Evolutionary conservation across 2,329 filamentous ascomycete species (phyloP).

Genomic region (Monascus ruber): DNA sequence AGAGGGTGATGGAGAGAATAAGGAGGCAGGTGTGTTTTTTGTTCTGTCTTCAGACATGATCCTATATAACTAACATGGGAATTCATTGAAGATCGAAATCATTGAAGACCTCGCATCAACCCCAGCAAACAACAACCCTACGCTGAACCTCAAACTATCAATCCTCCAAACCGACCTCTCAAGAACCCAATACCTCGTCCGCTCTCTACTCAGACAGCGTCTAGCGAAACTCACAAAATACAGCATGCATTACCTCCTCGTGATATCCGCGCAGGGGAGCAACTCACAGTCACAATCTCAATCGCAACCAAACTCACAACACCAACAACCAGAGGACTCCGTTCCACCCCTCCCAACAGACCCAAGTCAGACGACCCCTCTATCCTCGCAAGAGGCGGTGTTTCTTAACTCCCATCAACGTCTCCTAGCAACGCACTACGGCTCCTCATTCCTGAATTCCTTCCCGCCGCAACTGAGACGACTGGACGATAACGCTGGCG

Average conservation of each 20-base stretch:
- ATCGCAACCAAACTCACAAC: constrained; percentile 4
- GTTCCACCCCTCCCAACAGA: constrained; percentile 16
- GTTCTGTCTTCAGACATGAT: neutral
- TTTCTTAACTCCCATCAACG: constrained; percentile 81
- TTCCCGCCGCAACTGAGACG: constrained; percentile 73
- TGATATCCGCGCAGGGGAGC: constrained; percentile 10
- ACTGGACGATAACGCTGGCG: constrained; percentile 80
- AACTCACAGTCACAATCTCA: constrained; percentile 8
- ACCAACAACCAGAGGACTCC: constrained; percentile 18
- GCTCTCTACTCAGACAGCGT: constrained; percentile 71
- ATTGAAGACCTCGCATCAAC: constrained; percentile 53
- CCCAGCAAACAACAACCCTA: constrained; percentile 77
- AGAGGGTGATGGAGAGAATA: constrained; percentile 65
- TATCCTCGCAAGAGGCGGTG: constrained; percentile 65
- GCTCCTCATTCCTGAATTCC: constrained; percentile 67
- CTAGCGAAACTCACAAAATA: constrained; percentile 57
- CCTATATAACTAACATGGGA: neutral
- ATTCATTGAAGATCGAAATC: constrained; percentile 43
- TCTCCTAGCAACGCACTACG: constrained; percentile 73
- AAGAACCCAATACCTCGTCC: constrained; percentile 80
- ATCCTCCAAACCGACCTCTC: constrained; percentile 95
- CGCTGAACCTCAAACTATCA: constrained; percentile 84
- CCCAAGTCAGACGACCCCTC: constrained; percentile 40
- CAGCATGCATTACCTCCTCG: constrained; percentile 39
- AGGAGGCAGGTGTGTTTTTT: constrained; percentile 42